Conservation (phyloP, 2,329 filamentous ascomycete genomes). For the Ophiocordyceps australis region DNA sequence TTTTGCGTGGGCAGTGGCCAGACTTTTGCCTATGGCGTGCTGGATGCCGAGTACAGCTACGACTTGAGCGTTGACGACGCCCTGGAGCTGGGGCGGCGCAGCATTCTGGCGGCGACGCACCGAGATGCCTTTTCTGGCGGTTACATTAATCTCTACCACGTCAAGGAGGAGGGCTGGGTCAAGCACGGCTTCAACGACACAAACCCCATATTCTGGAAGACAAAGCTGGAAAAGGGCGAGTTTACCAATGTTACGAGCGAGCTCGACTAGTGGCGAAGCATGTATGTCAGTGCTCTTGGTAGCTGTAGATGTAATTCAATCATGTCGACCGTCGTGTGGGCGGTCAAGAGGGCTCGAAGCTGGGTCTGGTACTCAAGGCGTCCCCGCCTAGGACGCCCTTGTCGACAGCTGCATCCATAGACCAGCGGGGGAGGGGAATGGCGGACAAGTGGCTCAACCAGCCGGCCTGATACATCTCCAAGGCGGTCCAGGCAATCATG, state of each 20-base stretch:
- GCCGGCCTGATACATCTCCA: conserved; percentile 79
- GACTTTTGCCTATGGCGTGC: conserved; percentile 95
- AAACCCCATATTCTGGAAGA: conserved; percentile 99
- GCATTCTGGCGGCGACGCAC: conserved; percentile 91
- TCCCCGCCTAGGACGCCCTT: conserved; percentile 45
- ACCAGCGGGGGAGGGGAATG: conserved; percentile 50
- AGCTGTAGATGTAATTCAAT: no score
- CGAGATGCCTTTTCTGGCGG: conserved; percentile 97
- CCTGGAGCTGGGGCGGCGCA: conserved; percentile 74
- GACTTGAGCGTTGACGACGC: conserved; percentile 77
- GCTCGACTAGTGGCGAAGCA: conserved; percentile 29
- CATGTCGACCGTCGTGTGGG: no score
- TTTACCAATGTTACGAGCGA: conserved; percentile 86
- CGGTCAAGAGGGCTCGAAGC: no score
- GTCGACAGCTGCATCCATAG: conserved; percentile 39
- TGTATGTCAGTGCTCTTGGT: no score
- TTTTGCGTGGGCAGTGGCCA: conserved; percentile 98
- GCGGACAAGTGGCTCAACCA: conserved; percentile 45
- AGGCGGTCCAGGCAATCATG: conserved; percentile 90
- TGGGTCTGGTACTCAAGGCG: no score
- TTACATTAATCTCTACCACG: conserved; percentile 96
- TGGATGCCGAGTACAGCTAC: conserved; percentile 89
- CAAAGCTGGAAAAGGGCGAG: conserved; percentile 95
- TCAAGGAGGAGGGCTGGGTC: conserved; percentile 97
- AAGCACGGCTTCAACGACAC: conserved; percentile 98